Evolutionary conservation across 768 basidiomycete species (phyloP), one percentile per base, ranked within the genome.

Genomic region (Phylloporus rhodoxanthus): DNA sequence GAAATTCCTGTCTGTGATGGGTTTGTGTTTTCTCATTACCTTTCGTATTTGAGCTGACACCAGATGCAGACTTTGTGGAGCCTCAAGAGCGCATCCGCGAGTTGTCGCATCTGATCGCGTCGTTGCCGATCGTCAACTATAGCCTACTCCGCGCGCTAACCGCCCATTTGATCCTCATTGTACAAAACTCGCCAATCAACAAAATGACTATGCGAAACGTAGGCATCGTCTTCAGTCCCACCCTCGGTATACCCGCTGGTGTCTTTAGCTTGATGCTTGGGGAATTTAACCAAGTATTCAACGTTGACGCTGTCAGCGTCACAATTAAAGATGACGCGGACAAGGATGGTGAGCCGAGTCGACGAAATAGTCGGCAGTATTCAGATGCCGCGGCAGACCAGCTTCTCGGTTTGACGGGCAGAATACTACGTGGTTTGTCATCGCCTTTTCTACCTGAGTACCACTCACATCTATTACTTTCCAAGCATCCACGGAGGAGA

Each of bases 131-230:
- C 17, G 83, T 87, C 55, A 97, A 98, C 68, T 99, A 97, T 68
- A 91, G 85, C 50, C 75, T 98, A 17, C 81, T 98, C 51, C 87
- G 95, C 32, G 94, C 95, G 14, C 76, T 99, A 49, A 94, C 87
- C 2, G 91, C 94, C 21, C 95, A 99, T 68, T 75, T 99, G 53
- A 96, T 97, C 57, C 75, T 93, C 38, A 88, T 99, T 59, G 92
- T 98, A 39, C 86, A 91, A 68, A 93, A 98, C 64, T 81, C 92
- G 15, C 60, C 77, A 37, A 71, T 87, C 51, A 96, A 96, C 81
- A 98, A 94, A 75, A 99, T 99, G 96, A 94, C 88, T 36, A 85
- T 98, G 81, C 84, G 95, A 40, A 99, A 99, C 65, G 91, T 99
- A 23, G 94, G 95, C 15, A 98, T 99, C 52, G 95, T 98, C 20